Evolutionary conservation across 495 filamentous ascomycete species (phyloP), one percentile per base, ranked within the genome.

Genomic region (Aspergillus bertholletiae): DNA sequence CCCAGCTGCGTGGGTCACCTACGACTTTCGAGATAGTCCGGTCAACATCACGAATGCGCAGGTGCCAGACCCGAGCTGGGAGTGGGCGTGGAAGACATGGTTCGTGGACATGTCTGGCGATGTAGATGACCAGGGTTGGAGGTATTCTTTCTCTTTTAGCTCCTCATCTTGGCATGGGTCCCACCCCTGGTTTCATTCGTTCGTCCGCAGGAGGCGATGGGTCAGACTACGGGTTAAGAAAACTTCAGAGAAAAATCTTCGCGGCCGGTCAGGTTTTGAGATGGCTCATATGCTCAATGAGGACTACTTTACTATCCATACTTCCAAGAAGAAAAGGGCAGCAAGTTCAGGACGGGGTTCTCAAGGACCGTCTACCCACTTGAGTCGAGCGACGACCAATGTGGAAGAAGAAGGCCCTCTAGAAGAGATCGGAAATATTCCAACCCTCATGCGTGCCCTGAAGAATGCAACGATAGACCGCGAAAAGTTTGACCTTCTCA

Each of bases 31-130:
- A 56, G 73, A 86, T 24, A 92, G 87, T 53, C 81, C 89, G 17
- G 94, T 95, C 55, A 83, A 94, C 64, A 95, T 96, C 54, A 82
- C 85, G 49, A 95, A 92, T 54, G 91, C 93, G 1, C 95, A 97
- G 66, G 77, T 95, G 2, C 94, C 95, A 0, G 95, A 97, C 66
- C 95, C 95, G 3, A 89, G 86, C 62, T 99, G 95, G 95, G 83
- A 88, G 69, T 98, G 94, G 94, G 87, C 81, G 5, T 99, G 94
- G 95, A 84, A 87, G 53, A 85, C 86, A 34, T 99, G 95, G 95
- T 90, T 88, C 58, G 85, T 96, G 21, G 92, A 99, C 64, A 90
- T 91, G 79, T 86, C 89, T 7, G 83, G 84, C n/a, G 84, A 89
- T 56, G 83, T 90, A 9, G 95, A 97, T 61, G 87, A 93, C 54